A percentile compares a stretch with the other conserved stretches of the same genome.
phyloP scores from a whole-genome alignment of 2,329 filamentous ascomycete species.

The Exophiala aquamarina region DNA sequence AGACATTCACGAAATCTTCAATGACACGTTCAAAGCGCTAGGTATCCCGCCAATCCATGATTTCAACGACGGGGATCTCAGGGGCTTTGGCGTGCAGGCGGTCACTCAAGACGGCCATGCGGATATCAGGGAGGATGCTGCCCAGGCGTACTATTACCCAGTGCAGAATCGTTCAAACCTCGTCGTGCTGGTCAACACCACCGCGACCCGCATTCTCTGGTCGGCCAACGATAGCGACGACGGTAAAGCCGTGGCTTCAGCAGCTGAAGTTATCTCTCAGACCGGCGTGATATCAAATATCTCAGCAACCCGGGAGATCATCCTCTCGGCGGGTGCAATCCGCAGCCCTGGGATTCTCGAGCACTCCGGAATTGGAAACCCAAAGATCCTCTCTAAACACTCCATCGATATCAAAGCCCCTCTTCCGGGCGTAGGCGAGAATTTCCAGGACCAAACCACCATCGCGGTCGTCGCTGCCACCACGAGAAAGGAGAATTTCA shows the following conservation, averaged over 20 bases:
- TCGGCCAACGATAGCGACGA: conserved; percentile 2
- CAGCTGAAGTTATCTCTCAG: neutral
- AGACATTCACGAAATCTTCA: conserved; percentile 33
- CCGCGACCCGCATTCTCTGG: conserved; percentile 44
- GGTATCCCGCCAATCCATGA: conserved; percentile 43
- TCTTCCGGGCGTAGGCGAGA: conserved; percentile 46
- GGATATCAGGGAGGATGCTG: conserved; percentile 47
- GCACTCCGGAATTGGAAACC: conserved; percentile 58
- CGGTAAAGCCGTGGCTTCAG: neutral
- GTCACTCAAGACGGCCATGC: conserved; percentile 40
- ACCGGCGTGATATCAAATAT: conserved; percentile 18
- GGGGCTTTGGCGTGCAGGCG: conserved; percentile 45
- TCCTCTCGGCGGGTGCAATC: conserved; percentile 60
- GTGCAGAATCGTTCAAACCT: conserved; percentile 43
- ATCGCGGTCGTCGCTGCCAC: conserved; percentile 1
- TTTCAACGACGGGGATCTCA: conserved; percentile 44
- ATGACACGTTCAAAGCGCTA: conserved; percentile 35
- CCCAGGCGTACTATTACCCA: conserved; percentile 49
- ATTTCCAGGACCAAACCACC: conserved; percentile 47
- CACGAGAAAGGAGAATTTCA: neutral
- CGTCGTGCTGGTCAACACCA: conserved; percentile 43
- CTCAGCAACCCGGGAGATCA: conserved; percentile 50
- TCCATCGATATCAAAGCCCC: conserved; percentile 30
- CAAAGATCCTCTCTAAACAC: conserved; percentile 30
- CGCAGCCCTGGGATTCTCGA: conserved; percentile 59